phyloP scores from a whole-genome alignment of 768 basidiomycete genomes.

The Termitomyces sp. region DNA sequence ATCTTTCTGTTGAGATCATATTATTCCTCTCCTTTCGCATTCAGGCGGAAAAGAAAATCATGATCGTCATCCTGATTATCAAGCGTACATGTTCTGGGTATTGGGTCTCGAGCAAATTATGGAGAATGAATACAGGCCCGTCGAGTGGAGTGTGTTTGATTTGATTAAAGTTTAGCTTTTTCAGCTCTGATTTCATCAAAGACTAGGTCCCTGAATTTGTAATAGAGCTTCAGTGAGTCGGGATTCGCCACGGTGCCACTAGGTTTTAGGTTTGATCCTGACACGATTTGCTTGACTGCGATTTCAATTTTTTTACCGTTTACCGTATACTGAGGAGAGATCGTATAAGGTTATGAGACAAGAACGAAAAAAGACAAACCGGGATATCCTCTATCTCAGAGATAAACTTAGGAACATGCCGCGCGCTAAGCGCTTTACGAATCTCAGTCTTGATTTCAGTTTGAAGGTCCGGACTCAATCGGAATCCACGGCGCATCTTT shows the following conservation, averaged over 20 bases:
- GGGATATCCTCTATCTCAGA: constrained; percentile 65
- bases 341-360: background rate
- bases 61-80: background rate
- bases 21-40: background rate
- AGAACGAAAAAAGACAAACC: constrained; percentile 33
- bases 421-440: constrained; percentile 52
- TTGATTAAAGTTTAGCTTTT: constrained; percentile 14
- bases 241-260: constrained; percentile 77
- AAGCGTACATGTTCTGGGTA: background rate
- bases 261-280: constrained; percentile 57
- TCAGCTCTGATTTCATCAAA: constrained; percentile 13
- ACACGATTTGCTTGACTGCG: constrained; percentile 72
- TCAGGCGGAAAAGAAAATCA: background rate
- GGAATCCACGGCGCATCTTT: constrained; percentile 49
- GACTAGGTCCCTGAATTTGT: constrained; percentile 51
- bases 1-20: background rate
- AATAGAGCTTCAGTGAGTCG: constrained; percentile 57
- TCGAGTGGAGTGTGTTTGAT: background rate
- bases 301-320: constrained; percentile 81
- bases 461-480: constrained; percentile 38
- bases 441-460: constrained; percentile 53
- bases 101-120: background rate
- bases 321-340: constrained; percentile 53
- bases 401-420: constrained; percentile 72
- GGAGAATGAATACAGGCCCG: background rate